Base-by-base conservation (phyloP, 352 stramenopile species). In the Phytophthora pinifolia region DNA sequence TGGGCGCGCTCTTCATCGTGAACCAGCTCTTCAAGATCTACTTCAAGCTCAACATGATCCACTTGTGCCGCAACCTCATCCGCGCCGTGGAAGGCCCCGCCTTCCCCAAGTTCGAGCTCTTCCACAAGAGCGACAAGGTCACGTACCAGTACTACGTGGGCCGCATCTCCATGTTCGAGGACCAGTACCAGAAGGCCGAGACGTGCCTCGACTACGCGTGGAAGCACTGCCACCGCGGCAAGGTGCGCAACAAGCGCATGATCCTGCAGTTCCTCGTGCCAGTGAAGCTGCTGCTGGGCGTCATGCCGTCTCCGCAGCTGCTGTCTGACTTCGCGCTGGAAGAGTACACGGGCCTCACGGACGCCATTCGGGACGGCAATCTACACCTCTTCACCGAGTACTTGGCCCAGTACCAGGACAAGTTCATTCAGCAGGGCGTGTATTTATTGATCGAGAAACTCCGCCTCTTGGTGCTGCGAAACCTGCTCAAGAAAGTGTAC, bases 1-100 rank as follows among this genome's bases (percentile, higher is more conserved):
- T 89, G 37, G 85, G 83, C n/a, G 72, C 81, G 46, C 72, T 94
- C 9, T 96, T 94, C 56, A 95, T 98, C 67, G 94, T 97, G 39
- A 98, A 98, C 61, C 90, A 98, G 72, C 83, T 98, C 35, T 98
- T 98, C 72, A 96, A 96, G 63, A 98, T 98, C 73, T 98, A 98
- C 78, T 98, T 98, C 74, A 90, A 92, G 67, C 73, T 92, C 64
- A 92, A 92, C 59, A 98, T 95, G 62, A 93, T 98, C 51, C 79
- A 96, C 59, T 62, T 98, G 41, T 98, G 94, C 51, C 95, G 94
- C 62, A 98, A 98, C 70, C 72, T 98, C 43, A 91, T 98, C 30
- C 81, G 81, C 34, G 82, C 83, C 0, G 76, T 94, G 17, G 85
- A 95, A 67, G 79, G 85, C 17, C 76, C 83, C 13, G 82, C 77